phyloP scores from a whole-genome alignment of 2,329 filamentous ascomycete genomes.

The Xylariaceae sp. region DNA sequence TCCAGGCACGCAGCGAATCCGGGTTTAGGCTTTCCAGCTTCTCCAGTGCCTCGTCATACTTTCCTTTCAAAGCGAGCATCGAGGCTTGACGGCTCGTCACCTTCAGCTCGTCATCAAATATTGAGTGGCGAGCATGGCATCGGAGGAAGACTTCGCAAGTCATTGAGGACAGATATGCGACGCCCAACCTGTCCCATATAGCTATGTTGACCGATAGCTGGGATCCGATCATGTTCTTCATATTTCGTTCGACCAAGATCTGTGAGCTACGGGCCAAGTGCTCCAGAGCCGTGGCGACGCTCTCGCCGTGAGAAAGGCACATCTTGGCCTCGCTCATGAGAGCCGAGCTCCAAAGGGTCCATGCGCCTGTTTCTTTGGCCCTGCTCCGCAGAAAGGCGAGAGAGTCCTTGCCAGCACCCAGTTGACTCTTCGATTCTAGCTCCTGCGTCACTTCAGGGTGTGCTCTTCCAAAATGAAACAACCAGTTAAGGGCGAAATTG shows the following conservation, averaged over 20 bases:
- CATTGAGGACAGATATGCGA: constrained; percentile 48
- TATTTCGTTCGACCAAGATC: constrained; percentile 69
- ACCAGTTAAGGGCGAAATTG: constrained; percentile 93
- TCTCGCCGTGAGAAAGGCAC: constrained; percentile 64
- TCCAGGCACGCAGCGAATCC: constrained; percentile 64
- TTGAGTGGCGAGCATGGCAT: constrained; percentile 55
- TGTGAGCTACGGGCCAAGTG: constrained; percentile 77
- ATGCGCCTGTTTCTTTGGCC: constrained; percentile 81
- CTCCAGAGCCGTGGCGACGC: constrained; percentile 61
- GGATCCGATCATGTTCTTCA: constrained; percentile 66
- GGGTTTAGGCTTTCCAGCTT: constrained; percentile 55
- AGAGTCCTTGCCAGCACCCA: constrained; percentile 74
- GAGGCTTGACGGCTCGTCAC: constrained; percentile 67
- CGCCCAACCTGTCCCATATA: constrained; percentile 71
- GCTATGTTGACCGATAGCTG: constrained; percentile 68
- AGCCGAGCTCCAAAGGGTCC: constrained; percentile 76
- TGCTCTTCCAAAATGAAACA: constrained; percentile 87
- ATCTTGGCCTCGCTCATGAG: constrained; percentile 82
- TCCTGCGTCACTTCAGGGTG: constrained; percentile 70
- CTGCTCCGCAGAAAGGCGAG: constrained; percentile 79
- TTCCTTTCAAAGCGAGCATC: constrained; percentile 59
- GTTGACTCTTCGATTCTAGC: constrained; percentile 64
- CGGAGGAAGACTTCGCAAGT: constrained; percentile 70
- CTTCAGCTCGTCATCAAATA: constrained; percentile 73
- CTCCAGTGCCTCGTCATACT: constrained; percentile 62